Evolutionary conservation across 768 basidiomycete genomes (phyloP).

Genomic region (Symmetrospora coprosmae): DNA sequence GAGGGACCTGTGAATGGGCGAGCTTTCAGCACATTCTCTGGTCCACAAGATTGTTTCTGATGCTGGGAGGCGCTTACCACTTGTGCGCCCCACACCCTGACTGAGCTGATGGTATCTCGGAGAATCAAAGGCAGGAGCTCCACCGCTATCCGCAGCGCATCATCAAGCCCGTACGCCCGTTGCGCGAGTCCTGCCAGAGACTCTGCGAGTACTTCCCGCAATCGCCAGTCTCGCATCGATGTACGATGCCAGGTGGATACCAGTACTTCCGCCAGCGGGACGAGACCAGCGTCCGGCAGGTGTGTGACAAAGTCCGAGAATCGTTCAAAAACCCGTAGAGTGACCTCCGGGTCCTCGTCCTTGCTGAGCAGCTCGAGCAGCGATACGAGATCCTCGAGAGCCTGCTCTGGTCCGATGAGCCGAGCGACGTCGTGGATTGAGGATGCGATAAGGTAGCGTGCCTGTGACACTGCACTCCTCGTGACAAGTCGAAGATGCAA

Average conservation of each 20-base stretch:
- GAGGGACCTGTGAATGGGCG: too few relatives aligned
- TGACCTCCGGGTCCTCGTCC: conserved; percentile 52
- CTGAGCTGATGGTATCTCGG: background rate
- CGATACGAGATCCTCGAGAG: conserved; percentile 53
- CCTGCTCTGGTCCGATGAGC: conserved; percentile 59
- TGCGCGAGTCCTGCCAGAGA: background rate
- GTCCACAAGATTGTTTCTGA: too few relatives aligned
- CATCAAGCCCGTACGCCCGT: background rate
- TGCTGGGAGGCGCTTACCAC: background rate
- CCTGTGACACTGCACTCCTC: background rate
- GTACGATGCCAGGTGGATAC: background rate
- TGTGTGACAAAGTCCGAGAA: conserved; percentile 47
- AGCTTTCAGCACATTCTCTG: too few relatives aligned
- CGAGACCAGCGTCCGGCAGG: conserved; percentile 38
- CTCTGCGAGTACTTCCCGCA: conserved; percentile 11
- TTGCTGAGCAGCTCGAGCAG: conserved; percentile 49
- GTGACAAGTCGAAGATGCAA: conserved; percentile 52
- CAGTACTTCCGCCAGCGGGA: background rate
- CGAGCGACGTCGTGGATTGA: conserved; percentile 77
- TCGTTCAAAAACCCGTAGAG: conserved; percentile 56
- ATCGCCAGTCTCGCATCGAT: background rate
- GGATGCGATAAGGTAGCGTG: conserved; percentile 44
- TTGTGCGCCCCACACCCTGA: background rate
- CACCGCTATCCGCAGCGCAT: too few relatives aligned
- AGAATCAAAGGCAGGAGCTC: too few relatives aligned